phyloP scores from a whole-genome alignment of 208 protist species.

The Trypanosoma mega region DNA sequence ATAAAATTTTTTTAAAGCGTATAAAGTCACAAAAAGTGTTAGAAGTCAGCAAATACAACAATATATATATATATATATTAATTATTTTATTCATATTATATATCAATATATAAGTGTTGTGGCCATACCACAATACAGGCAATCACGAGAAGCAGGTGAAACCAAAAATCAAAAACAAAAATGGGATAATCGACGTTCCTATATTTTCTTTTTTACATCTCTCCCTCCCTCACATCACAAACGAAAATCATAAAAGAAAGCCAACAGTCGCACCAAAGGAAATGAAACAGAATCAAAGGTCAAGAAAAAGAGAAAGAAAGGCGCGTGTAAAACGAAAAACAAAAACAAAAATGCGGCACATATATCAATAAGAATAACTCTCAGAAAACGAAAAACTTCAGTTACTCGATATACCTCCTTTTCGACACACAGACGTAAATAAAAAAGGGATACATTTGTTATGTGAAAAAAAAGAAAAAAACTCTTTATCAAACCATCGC shows the following conservation, averaged over 20 bases:
- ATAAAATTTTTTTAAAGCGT: not conserved
- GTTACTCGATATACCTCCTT: not conserved
- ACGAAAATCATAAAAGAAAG: too few species aligned
- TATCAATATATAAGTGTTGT: too few species aligned
- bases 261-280: not conserved
- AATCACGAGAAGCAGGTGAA: too few species aligned
- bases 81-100: too few species aligned
- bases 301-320: conserved; percentile 6
- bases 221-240: too few species aligned
- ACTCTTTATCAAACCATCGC: too few species aligned
- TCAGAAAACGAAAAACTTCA: not conserved
- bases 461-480: conserved; percentile 2
- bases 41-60: not conserved
- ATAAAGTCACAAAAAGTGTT: not conserved
- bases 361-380: too few species aligned
- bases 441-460: not conserved
- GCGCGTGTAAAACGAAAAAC: conserved; percentile 10
- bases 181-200: too few species aligned
- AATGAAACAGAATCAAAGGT: not conserved
- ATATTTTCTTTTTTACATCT: too few species aligned
- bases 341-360: conserved; percentile 9
- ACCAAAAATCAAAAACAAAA: too few species aligned
- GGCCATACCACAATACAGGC: too few species aligned
- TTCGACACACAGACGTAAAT: conserved; percentile 3
- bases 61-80: conserved; percentile 3